Conservation (phyloP, 768 basidiomycete genomes). For the Goffeauzyma gilvescens region DNA sequence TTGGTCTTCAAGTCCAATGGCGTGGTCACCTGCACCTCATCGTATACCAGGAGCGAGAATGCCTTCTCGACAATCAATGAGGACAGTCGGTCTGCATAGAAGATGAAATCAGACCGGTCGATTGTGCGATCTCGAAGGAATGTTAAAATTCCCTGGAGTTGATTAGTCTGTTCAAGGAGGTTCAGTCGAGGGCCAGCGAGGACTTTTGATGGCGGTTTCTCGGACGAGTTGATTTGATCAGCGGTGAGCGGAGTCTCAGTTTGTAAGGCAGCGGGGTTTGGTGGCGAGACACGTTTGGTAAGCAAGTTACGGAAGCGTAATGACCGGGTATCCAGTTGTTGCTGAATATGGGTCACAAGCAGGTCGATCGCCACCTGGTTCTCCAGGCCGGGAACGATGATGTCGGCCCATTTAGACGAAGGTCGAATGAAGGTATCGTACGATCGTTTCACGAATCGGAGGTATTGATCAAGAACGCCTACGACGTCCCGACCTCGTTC, state of each 20-base stretch:
- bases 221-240: too few species aligned
- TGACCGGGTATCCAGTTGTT: slow-evolving; percentile 61
- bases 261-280: too few species aligned
- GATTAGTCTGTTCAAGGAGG: slow-evolving; percentile 58
- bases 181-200: too few species aligned
- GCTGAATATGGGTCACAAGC: slow-evolving; percentile 71
- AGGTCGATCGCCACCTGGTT: slow-evolving; percentile 83
- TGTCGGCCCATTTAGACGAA: slow-evolving; percentile 68
- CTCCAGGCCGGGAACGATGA: slow-evolving; percentile 86
- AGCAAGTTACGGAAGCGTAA: slow-evolving; percentile 55
- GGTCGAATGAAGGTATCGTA: slow-evolving; percentile 88
- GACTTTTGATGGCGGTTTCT: too few species aligned
- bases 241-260: too few species aligned
- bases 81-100: slow-evolving; percentile 72
- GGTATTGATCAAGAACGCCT: slow-evolving; percentile 73
- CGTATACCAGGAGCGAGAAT: slow-evolving; percentile 60
- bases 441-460: slow-evolving; percentile 84
- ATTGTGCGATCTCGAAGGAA: slow-evolving; percentile 58
- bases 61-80: slow-evolving; percentile 71
- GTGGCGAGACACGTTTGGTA: too few species aligned
- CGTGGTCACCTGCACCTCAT: slow-evolving; percentile 41
- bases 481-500: slow-evolving; percentile 71
- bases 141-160: slow-evolving; percentile 80
- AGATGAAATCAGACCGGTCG: slow-evolving; percentile 67
- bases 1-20: slow-evolving; percentile 37